Evolutionary conservation across 495 filamentous ascomycete species (phyloP).

Genomic region (Podospora pseudopauciseta): DNA sequence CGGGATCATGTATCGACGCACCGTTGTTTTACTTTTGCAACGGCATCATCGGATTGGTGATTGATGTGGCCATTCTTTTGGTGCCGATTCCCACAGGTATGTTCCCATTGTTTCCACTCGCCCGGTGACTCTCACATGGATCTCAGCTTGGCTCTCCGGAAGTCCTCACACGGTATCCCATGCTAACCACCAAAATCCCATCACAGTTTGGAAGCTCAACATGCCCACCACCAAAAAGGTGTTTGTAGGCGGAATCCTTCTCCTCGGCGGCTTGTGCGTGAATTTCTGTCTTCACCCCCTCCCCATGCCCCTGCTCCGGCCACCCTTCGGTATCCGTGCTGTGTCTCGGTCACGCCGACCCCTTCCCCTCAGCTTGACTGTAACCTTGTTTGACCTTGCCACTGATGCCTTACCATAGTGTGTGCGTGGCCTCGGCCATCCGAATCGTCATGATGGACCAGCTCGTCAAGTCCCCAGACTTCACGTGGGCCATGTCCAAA

Average conservation of each 20-base stretch:
- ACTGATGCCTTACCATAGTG: conserved; percentile 16
- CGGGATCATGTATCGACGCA: conserved; percentile 24
- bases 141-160: not conserved
- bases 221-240: conserved; percentile 38
- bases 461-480: conserved; percentile 33
- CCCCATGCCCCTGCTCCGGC: not conserved
- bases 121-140: not conserved
- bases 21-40: conserved; percentile 26
- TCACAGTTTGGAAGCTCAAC: conserved; percentile 32
- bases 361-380: not conserved
- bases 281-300: conserved; percentile 13
- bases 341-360: not conserved
- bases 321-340: not conserved
- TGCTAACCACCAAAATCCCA: conserved; percentile 4
- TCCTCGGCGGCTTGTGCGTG: conserved; percentile 40
- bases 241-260: conserved; percentile 40
- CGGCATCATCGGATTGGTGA: conserved; percentile 31
- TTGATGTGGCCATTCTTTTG: conserved; percentile 42
- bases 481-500: conserved; percentile 40
- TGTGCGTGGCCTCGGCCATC: conserved; percentile 41
- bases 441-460: conserved; percentile 38
- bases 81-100: conserved; percentile 39
- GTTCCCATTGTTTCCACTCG: conserved; percentile 1
- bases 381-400: not conserved
- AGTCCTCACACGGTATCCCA: conserved; percentile 4